Percentiles rank a stretch among this genome's conserved stretches.
Evolutionary conservation across 495 filamentous ascomycete genomes (phyloP).

Genomic region (Trichoderma orchidacearum): DNA sequence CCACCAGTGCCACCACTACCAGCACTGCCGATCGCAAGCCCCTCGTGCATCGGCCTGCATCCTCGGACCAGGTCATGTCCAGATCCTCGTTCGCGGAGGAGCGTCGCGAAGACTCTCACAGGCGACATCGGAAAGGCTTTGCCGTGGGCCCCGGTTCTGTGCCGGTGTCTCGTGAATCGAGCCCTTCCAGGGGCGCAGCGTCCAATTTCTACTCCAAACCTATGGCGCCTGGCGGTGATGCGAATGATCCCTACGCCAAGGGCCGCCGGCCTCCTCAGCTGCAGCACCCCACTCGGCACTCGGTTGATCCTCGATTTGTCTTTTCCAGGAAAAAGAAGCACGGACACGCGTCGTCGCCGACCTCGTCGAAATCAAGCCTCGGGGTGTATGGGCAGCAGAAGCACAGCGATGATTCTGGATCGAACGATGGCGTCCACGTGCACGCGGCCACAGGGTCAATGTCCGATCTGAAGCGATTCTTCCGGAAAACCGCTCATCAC

Average conservation of each 20-base stretch:
- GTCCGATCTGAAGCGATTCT: conserved; percentile 88
- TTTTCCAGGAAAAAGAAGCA: conserved; percentile 46
- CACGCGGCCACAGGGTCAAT: conserved; percentile 57
- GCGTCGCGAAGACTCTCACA: conserved; percentile 12
- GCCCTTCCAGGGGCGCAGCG: conserved; percentile 45
- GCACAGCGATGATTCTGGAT: conserved; percentile 23
- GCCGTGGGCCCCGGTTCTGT: conserved; percentile 47
- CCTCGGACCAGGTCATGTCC: conserved; percentile 17
- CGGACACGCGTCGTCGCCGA: conserved; percentile 13
- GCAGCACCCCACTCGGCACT: conserved; percentile 41
- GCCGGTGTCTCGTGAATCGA: conserved; percentile 49
- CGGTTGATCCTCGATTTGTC: conserved; percentile 73
- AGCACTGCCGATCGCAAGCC: conserved; percentile 9
- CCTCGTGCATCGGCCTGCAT: conserved; percentile 20
- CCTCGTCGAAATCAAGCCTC: conserved; percentile 31
- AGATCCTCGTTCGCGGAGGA: conserved; percentile 9
- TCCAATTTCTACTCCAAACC: conserved; percentile 49
- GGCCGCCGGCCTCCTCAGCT: conserved; percentile 63
- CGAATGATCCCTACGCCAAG: conserved; percentile 79
- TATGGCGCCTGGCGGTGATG: conserved; percentile 68
- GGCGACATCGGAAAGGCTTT: conserved; percentile 29
- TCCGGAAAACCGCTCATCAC: conserved; percentile 51
- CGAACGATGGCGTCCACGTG: conserved; percentile 33
- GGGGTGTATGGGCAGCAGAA: conserved; percentile 17
- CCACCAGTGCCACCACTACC: too few relatives aligned